Evolutionary conservation across 2,329 filamentous ascomycete species (phyloP), one percentile per base, ranked within the genome.

Genomic region (Aureobasidium pullulans): DNA sequence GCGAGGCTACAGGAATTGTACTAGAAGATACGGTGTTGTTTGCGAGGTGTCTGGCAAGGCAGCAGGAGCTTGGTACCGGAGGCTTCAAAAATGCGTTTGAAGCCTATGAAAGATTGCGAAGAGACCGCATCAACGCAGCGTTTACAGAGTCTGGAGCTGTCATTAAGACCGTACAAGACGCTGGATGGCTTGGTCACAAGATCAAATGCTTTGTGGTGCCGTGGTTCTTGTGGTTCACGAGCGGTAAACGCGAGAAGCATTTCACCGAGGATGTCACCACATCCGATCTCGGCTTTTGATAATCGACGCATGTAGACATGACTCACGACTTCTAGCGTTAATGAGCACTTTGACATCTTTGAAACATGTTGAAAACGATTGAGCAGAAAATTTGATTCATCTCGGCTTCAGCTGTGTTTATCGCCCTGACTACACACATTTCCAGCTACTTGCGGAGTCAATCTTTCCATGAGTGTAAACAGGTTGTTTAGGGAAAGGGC

Each of bases 11-110:
- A 4, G 78, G 78, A 15, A 75, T 81, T 36, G 77, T 80, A 9
- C 79, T 81, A 62, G 79, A 81, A 67, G 78, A 81, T 64, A 79
- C 75, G 2, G 75, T 80, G 37, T 66, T 81, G 57, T 75, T 81
- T 66, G 73, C 77, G 31, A 67, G 75, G 49, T 76, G 73, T 66
- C 60, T 77, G 48, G 72, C 70, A 1, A 66, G 70, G 44, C 77
- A 75, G 75, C 71, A 76, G 65, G 70, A 76, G 59, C 73, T 71
- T 60, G 69, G 70, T 46, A 68, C 64, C 23, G 69, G 64, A 29
- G 68, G 67, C 4, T 71, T 79, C 39, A 71, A 74, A n/a, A 73
- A 76, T 63, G 71, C 77, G 0, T 77, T 80, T 61, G 69, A 73
- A 53, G 76, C 75, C 15, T 80, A 79, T 67, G 77, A 80, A 64